Percentiles rank a stretch among this genome's conserved stretches.
Evolutionary conservation across 1,284 basidiomycete species (phyloP).

Genomic region (Trametes polyzona): DNA sequence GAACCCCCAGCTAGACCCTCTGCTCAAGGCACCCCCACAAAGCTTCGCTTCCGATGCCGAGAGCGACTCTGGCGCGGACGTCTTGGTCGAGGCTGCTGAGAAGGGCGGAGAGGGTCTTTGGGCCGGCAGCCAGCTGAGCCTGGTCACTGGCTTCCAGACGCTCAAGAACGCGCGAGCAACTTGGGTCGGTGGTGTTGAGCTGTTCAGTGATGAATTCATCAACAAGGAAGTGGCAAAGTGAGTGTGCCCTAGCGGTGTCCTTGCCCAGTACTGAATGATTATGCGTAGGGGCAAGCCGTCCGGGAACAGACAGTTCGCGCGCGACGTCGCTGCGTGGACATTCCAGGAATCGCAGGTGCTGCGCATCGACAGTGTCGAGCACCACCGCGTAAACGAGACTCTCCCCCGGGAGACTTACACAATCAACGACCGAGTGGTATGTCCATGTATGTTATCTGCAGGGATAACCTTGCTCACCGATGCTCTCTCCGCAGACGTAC

Average conservation of each 20-base stretch:
- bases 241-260: slow-evolving; percentile 32
- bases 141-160: slow-evolving; percentile 92
- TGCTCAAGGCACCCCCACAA: slow-evolving; percentile 78
- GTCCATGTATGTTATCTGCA: slow-evolving; percentile 29
- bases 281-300: slow-evolving; percentile 57
- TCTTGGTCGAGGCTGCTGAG: slow-evolving; percentile 65
- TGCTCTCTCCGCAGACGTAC: slow-evolving; percentile 60
- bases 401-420: slow-evolving; percentile 74
- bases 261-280: slow-evolving; percentile 3
- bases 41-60: slow-evolving; percentile 71
- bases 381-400: slow-evolving; percentile 71
- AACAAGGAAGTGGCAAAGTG: slow-evolving; percentile 66
- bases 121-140: slow-evolving; percentile 74
- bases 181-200: slow-evolving; percentile 81
- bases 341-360: slow-evolving; percentile 89
- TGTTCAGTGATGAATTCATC: slow-evolving; percentile 77
- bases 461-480: slow-evolving; percentile 9
- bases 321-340: slow-evolving; percentile 85
- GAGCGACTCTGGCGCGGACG: slow-evolving; percentile 58
- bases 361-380: slow-evolving; percentile 76
- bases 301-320: slow-evolving; percentile 76
- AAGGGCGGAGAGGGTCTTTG: slow-evolving; percentile 77
- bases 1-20: slow-evolving; percentile 84
- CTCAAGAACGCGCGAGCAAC: slow-evolving; percentile 76
- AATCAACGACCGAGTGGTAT: slow-evolving; percentile 84